These are phyloP conservation scores for Trichoderma atrobrunneum DNA, from an alignment of 2,329 filamentous ascomycete genomes.

Conservation along the genomic window DNA sequence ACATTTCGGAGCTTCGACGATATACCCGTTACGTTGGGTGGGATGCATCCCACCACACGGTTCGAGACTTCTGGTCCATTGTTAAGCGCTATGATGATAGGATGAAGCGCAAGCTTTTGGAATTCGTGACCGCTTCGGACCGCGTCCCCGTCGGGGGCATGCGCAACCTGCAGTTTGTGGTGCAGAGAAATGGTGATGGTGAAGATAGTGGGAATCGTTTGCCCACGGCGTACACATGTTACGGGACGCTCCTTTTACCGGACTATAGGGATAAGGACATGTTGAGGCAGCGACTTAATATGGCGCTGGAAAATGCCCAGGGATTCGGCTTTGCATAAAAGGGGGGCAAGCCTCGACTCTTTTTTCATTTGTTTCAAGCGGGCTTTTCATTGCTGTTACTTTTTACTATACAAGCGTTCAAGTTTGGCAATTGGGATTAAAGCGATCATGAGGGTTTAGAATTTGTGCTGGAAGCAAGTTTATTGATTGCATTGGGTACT, in stretches of 20 bases:
- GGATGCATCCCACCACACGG: conserved; percentile 63
- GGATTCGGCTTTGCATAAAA: conserved; percentile 79
- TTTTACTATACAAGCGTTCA: not conserved
- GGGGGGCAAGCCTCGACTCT: not conserved
- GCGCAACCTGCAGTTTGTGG: conserved; percentile 75
- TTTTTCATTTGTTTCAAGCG: not conserved
- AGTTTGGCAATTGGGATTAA: not conserved
- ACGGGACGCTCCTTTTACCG: conserved; percentile 81
- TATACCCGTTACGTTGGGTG: conserved; percentile 81
- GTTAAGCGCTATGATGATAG: conserved; percentile 64
- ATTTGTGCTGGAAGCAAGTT: not conserved
- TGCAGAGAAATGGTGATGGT: conserved; percentile 73
- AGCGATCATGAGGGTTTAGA: not conserved
- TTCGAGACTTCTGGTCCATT: conserved; percentile 81
- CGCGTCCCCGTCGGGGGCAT: conserved; percentile 85
- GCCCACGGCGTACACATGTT: conserved; percentile 90
- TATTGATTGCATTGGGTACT: not conserved
- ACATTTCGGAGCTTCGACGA: conserved; percentile 68
- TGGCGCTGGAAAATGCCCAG: conserved; percentile 83
- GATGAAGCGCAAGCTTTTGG: conserved; percentile 73
- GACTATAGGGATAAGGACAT: conserved; percentile 72
- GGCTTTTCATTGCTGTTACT: not conserved
- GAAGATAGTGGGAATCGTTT: conserved; percentile 54
- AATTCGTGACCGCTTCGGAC: conserved; percentile 94
- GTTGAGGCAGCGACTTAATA: conserved; percentile 69